Evolutionary conservation across 163 green algal genomes (phyloP), one percentile per base, ranked within the genome.

Genomic region (Chlorella variabilis): DNA sequence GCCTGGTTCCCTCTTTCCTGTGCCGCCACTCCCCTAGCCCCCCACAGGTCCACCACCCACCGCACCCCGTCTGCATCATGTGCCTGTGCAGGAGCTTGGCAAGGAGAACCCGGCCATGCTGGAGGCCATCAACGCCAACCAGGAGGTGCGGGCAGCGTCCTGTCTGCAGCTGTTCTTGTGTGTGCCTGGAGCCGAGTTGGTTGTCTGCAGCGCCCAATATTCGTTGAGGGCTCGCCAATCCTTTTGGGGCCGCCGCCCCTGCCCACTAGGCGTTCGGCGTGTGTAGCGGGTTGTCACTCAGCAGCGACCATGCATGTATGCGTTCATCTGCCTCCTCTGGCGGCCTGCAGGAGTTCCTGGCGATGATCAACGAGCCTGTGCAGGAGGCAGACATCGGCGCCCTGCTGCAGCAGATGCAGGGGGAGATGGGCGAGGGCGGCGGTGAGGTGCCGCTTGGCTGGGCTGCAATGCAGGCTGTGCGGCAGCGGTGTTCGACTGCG

Each of bases 51-150:
- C 11, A n/a, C 29, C 29, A 71, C 29, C 9, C 31, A 23, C 63
- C 31, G 23, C 29, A 9, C 6, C 15, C 51, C 27, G n/a, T n/a
- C n/a, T n/a, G n/a, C n/a, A n/a, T n/a, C n/a, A n/a, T n/a, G n/a
- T n/a, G n/a, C n/a, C n/a, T n/a, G n/a, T 85, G 68, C 91, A 97
- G 89, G 96, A 98, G 91, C 90, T 99, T 71, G 92, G 92, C 59
- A 92, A 92, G 70, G 84, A 91, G 78, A 96, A 98, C 82, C 96
- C 96, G 6, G 82, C 94, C 68, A 86, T 99, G 83, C 84, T 98
- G 83, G 85, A 94, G 84, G 80, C 95, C 20, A 99, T 99, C 81
- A 96, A 96, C 71, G 77, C 78, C n/a, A 92, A 99, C 86, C 96
- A 96, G 84, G 85, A 66, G 31, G 15, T 61, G 69, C n/a, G 63